Evolutionary conservation across 129 eudicot genomes (phyloP), one percentile per base, ranked within the genome.

Genomic region (Heracleum sosnowskyi): DNA sequence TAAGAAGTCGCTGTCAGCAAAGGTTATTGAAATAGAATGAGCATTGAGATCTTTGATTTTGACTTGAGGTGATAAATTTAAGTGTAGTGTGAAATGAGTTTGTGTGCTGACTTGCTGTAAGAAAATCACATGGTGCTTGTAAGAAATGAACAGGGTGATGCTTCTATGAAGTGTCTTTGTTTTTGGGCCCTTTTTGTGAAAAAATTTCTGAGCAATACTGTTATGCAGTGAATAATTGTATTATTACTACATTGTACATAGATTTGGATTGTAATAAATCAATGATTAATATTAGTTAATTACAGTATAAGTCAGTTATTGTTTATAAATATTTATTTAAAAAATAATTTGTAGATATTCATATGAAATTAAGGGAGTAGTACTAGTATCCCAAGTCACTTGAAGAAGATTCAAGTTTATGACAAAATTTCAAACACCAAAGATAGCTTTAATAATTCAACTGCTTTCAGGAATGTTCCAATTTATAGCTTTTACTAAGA

Each of bases 41-140:
- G 70, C 70, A 64, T 64, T 26, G 35, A 31, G 70, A 66, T 66
- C 72, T 66, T 66, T 66, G 40, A 66, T 66, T n/a, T 66, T 31
- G 72, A 66, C 72, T 66, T 66, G 34, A 11, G 5, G 29, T 64
- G 9, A 15, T 66, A 13, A 66, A 4, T 33, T 28, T 20, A 31
- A n/a, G 37, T 66, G 39, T 31, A 66, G 22, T 31, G 72, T 66
- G 68, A 66, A 66, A 31, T 31, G 36, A 31, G 37, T 31, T 11
- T 31, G 69, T 26, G 1, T 63, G 63, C 64, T 57, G 64, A 29
- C 29, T 60, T 62, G 68, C 31, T 60, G 68, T 29, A 64, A 64
- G 70, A 64, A 57, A 29, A 33, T 66, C 72, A 66, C 72, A 66
- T 66, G 72, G 22, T 31, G 72, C 10, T 12, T 15, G 5, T 66